Evolutionary conservation across 75 land plant genomes (phyloP).

Genomic region (Adiantum capillusveneris): DNA sequence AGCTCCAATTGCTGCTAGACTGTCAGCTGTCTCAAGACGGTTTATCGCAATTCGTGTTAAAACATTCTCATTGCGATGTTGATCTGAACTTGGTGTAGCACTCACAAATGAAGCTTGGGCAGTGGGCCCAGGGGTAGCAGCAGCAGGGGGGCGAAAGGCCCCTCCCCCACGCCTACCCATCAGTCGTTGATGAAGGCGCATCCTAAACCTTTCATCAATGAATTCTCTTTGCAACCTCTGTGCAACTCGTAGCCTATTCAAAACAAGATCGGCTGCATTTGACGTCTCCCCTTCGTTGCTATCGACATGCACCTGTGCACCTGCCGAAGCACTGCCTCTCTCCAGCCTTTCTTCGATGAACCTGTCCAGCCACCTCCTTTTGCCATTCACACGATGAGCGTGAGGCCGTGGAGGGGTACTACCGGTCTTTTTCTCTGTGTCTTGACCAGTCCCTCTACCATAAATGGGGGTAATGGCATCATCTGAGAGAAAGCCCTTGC

Average conservation of each 20-base stretch:
- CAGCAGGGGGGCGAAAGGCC: not conserved
- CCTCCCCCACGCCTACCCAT: not conserved
- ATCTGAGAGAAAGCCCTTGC: constrained; percentile 61
- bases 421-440: not conserved
- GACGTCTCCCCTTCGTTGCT: not conserved
- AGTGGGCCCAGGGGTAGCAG: not conserved
- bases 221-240: constrained; percentile 4
- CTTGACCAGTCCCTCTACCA: constrained; percentile 41
- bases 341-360: not conserved
- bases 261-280: not conserved
- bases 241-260: not conserved
- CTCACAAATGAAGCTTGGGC: not conserved
- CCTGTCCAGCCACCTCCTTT: not conserved
- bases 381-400: constrained; percentile 1
- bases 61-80: not conserved
- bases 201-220: constrained; percentile 5
- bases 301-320: not conserved
- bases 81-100: not conserved
- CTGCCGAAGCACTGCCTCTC: not conserved
- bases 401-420: constrained; percentile 5
- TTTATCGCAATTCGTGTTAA: not conserved
- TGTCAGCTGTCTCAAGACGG: not conserved
- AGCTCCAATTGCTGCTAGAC: not conserved
- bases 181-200: not conserved
- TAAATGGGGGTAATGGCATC: constrained; percentile 64